Evolutionary conservation across 805 yeast species (phyloP).

Genomic region (Cyberlindnera mrakii): DNA sequence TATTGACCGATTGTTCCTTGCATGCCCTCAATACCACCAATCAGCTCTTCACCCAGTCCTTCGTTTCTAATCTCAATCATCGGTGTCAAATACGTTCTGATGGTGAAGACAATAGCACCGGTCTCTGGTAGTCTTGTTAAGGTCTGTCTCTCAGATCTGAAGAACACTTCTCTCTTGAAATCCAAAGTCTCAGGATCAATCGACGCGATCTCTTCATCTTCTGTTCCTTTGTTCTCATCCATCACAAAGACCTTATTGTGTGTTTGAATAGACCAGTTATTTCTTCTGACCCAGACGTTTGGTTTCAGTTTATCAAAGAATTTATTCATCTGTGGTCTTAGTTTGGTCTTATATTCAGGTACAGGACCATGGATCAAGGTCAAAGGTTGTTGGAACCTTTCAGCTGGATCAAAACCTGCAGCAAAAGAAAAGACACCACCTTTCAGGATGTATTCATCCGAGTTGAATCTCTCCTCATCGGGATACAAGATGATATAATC

Average conservation of each 20-base stretch:
- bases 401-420: conserved; percentile 64
- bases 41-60: conserved; percentile 43
- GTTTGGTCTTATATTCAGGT: conserved; percentile 53
- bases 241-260: conserved; percentile 46
- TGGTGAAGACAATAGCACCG: conserved; percentile 41
- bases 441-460: conserved; percentile 53
- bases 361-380: conserved; percentile 66
- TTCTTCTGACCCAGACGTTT: conserved; percentile 51
- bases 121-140: conserved; percentile 47
- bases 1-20: conserved; percentile 54
- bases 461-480: conserved; percentile 29
- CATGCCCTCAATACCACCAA: conserved; percentile 59
- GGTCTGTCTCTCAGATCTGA: conserved; percentile 56
- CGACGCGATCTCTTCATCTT: conserved; percentile 24
- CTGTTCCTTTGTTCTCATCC: conserved; percentile 34
- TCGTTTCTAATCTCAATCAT: conserved; percentile 39
- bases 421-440: conserved; percentile 61
- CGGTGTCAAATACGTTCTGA: conserved; percentile 55
- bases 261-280: conserved; percentile 67
- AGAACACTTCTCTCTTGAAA: conserved; percentile 39
- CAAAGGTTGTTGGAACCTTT: conserved; percentile 45
- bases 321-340: conserved; percentile 58
- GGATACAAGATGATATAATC: conserved; percentile 47
- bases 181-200: conserved; percentile 28
- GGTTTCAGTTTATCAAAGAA: conserved; percentile 54